Conservation (phyloP, 352 stramenopile species). For the Pythium guiyangense region DNA sequence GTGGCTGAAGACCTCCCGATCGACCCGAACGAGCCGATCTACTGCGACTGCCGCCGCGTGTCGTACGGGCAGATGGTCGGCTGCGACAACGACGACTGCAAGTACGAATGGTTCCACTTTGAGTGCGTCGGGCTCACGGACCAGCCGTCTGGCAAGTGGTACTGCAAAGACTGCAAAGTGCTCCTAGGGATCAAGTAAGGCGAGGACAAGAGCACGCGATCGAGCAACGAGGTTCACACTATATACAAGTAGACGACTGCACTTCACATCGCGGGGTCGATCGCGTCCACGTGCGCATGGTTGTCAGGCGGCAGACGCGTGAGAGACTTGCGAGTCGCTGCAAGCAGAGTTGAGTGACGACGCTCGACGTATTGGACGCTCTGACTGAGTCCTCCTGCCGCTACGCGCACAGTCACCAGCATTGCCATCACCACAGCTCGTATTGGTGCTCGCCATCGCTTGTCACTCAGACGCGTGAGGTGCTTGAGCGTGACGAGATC, state of each 20-base stretch:
- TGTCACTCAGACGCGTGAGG: conserved; percentile 1
- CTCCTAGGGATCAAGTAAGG: conserved; percentile 71
- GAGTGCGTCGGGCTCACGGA: conserved; percentile 85
- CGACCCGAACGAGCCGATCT: conserved; percentile 86
- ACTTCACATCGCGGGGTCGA: too few species aligned
- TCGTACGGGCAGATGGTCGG: conserved; percentile 91
- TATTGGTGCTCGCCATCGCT: conserved; percentile 1
- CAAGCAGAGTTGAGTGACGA: conserved; percentile 1
- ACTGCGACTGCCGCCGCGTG: conserved; percentile 82
- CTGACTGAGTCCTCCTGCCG: conserved; percentile 7
- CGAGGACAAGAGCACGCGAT: too few species aligned
- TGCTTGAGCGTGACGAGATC: conserved; percentile 27
- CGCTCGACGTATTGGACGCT: conserved; percentile 3
- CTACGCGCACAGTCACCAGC: conserved; percentile 8
- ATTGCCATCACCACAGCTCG: background rate
- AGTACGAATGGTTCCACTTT: conserved; percentile 93
- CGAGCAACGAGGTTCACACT: too few species aligned
- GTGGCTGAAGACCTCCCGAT: conserved; percentile 75
- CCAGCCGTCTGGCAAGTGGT: conserved; percentile 79
- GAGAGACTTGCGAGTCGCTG: conserved; percentile 24
- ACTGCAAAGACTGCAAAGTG: conserved; percentile 76
- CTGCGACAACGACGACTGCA: conserved; percentile 91
- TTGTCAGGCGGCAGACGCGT: conserved; percentile 12
- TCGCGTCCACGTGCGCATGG: conserved; percentile 5
- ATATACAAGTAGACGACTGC: too few species aligned